These are phyloP conservation scores for Saposhnikovia divaricata DNA, from an alignment of 129 eudicot genomes.

Conservation along the genomic window DNA sequence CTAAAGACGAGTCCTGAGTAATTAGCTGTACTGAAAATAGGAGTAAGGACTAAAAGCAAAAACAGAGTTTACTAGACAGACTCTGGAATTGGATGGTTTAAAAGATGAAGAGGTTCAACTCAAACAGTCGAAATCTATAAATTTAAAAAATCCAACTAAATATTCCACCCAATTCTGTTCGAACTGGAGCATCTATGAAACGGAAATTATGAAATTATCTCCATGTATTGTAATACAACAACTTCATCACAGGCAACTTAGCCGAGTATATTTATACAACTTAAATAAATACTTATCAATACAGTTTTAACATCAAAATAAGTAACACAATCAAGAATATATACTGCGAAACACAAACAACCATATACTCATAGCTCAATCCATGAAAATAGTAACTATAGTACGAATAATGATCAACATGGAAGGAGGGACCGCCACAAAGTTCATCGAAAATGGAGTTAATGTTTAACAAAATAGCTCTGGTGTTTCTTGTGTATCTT, in stretches of 20 bases:
- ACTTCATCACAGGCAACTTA: not conserved
- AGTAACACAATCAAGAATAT: not conserved
- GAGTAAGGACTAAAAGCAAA: no score
- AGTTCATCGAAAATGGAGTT: not conserved
- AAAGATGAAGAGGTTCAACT: no score
- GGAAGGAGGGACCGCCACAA: not conserved
- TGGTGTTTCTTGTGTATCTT: constrained; percentile 2
- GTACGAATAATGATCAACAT: not conserved
- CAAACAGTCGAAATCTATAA: no score
- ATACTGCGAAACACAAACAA: not conserved
- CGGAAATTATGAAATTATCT: no score
- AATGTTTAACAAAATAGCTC: not conserved
- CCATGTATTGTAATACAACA: not conserved
- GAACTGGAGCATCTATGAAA: no score
- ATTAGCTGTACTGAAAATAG: no score
- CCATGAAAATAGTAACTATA: not conserved
- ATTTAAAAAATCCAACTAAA: no score
- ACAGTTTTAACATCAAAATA: not conserved
- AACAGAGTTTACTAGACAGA: no score
- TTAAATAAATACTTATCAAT: not conserved
- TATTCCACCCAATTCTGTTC: no score
- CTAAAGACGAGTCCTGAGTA: no score
- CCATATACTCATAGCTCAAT: not conserved
- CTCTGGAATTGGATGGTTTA: no score
- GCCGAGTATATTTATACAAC: no score